Base-by-base conservation (phyloP, 805 yeast genomes). In the Candida odintsovae region DNA sequence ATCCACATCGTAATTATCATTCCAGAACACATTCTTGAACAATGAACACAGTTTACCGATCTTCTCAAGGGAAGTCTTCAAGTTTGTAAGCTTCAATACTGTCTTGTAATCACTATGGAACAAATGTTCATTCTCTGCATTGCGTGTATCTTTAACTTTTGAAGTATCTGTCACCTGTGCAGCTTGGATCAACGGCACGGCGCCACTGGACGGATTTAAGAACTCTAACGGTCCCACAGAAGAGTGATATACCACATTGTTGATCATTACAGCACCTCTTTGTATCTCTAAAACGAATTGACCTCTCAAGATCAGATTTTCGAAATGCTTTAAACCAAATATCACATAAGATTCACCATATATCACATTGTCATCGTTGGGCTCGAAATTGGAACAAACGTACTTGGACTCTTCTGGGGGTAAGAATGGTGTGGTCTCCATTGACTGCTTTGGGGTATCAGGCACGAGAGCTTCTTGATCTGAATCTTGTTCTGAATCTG, bases 261-360 rank as follows among this genome's bases (percentile, higher is more conserved):
- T 79, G 1, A 79, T 49, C 4, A 61, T 50, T 0, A 76, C 56
- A 0, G 75, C 72, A 16, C 86, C 86, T 43, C 74, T 58, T 49
- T 70, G 72, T 0, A 80, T 62, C 4, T 57, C 56, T 21, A 80
- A 42, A 4, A 40, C 54, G 51, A 68, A 78, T 48, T 72, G 78
- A 1, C 86, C 85, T 45, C 66, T 63, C 1, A 80, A 45, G 36
- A 77, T 52, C 3, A 80, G 48, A 43, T 57, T 66, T 47, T 79
- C 78, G 23, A 63, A 60, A 2, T 59, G 51, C 44, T 68, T 71
- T 29, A 80, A 64, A 0, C 78, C 82, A 38, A 78, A 41, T 5
- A 64, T 58, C 1, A 69, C 64, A 41, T 64, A 58, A 6, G 62
- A 55, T 4, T 62, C 61, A 9, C 59, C 59, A 43, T 56, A 63